Evolutionary conservation across 148 eudicot genomes (phyloP).

Genomic region (Chenopodium quinoa): DNA sequence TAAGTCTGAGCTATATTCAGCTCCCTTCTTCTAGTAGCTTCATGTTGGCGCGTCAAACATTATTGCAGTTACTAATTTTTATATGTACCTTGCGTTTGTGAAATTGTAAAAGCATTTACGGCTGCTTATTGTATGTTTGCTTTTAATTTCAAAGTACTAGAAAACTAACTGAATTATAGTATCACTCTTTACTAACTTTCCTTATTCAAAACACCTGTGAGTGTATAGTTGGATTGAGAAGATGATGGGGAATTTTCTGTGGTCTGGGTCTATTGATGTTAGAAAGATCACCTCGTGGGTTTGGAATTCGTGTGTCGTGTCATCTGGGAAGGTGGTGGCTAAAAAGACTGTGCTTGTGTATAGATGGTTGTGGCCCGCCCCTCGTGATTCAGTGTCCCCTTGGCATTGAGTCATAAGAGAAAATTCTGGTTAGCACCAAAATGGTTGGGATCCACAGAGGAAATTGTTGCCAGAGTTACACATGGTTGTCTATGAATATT

Average conservation of each 20-base stretch:
- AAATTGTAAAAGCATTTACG: too few species aligned
- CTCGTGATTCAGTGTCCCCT: background rate
- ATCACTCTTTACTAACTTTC: background rate
- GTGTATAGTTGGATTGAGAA: background rate
- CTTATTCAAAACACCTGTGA: background rate
- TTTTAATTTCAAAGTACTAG: too few species aligned
- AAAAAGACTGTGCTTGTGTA: too few species aligned
- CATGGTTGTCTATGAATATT: background rate
- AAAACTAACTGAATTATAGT: background rate
- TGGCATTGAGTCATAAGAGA: background rate
- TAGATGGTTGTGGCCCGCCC: background rate
- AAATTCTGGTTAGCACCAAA: background rate
- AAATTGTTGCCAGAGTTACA: background rate
- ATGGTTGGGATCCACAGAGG: background rate
- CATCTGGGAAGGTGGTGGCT: background rate
- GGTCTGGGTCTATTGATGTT: background rate
- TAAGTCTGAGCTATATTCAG: background rate
- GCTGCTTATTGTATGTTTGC: too few species aligned
- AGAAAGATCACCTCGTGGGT: background rate
- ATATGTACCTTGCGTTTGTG: too few species aligned
- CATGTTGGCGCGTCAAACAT: background rate
- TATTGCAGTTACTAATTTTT: background rate
- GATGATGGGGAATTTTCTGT: background rate
- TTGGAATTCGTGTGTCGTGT: background rate
- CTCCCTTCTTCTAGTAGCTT: background rate